Evolutionary conservation across 805 yeast genomes (phyloP).

Genomic region (Cyberlindnera maclurae): DNA sequence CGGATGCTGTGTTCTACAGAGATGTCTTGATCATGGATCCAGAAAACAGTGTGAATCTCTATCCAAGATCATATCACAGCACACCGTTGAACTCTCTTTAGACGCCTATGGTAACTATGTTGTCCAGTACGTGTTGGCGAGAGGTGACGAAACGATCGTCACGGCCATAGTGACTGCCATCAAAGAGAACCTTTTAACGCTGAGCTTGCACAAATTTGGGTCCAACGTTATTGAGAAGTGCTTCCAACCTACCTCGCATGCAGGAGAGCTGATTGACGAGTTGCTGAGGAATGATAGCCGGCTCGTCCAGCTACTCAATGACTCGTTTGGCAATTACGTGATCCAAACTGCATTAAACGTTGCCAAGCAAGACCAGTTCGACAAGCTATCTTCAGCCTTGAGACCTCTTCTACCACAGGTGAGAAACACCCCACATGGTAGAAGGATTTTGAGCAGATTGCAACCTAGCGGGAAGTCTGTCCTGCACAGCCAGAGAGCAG

Average conservation of each 20-base stretch:
- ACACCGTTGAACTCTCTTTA: conserved; percentile 62
- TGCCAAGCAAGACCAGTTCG: conserved; percentile 39
- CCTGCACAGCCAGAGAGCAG: not conserved
- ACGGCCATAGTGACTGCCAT: conserved; percentile 28
- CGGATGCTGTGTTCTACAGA: conserved; percentile 94
- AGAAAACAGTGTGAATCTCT: conserved; percentile 60
- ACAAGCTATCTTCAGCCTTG: conserved; percentile 47
- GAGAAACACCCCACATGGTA: conserved; percentile 91
- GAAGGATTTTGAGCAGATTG: conserved; percentile 75
- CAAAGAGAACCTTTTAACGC: conserved; percentile 27
- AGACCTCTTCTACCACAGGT: conserved; percentile 74
- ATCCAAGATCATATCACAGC: conserved; percentile 57
- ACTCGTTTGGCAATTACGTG: conserved; percentile 92
- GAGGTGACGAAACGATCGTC: conserved; percentile 28
- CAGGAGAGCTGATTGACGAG: conserved; percentile 44
- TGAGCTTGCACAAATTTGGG: conserved; percentile 86
- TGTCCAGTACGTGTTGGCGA: conserved; percentile 77
- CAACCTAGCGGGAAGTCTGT: conserved; percentile 14
- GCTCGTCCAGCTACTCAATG: conserved; percentile 57
- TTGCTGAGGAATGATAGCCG: conserved; percentile 31
- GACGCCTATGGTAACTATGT: conserved; percentile 98
- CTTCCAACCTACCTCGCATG: conserved; percentile 41
- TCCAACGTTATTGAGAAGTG: conserved; percentile 93
- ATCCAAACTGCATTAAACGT: conserved; percentile 84
- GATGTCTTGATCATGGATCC: conserved; percentile 89